These are phyloP conservation scores for Cryptococcus sp. DNA, from an alignment of 1,284 basidiomycete species.

Conservation along the genomic window DNA sequence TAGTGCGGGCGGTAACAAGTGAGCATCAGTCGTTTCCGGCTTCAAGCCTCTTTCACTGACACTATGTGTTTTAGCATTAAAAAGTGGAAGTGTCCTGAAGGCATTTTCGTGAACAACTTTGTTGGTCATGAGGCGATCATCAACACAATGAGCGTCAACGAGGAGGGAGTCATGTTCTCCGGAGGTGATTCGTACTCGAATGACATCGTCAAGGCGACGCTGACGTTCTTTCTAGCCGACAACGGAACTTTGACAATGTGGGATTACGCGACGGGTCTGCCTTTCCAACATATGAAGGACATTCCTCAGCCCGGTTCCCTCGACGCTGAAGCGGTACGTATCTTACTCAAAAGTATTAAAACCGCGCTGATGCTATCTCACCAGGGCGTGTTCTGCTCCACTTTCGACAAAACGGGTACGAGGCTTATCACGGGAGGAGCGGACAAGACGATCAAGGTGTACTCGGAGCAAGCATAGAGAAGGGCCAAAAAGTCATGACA, in stretches of 20 bases:
- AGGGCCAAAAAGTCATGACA: background rate
- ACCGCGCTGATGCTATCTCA: slow-evolving; percentile 4
- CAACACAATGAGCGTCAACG: slow-evolving; percentile 91
- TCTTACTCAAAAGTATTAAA: background rate
- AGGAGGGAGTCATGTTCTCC: slow-evolving; percentile 95
- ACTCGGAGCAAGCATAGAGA: slow-evolving; percentile 45
- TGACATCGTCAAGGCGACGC: background rate
- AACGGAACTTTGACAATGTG: slow-evolving; percentile 86
- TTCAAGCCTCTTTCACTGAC: background rate
- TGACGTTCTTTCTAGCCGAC: slow-evolving; percentile 61
- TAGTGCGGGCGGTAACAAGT: slow-evolving; percentile 91
- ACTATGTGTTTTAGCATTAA: slow-evolving; percentile 65
- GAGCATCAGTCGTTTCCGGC: slow-evolving; percentile 11
- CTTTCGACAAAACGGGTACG: slow-evolving; percentile 94
- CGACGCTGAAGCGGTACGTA: slow-evolving; percentile 85
- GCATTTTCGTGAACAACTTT: slow-evolving; percentile 93
- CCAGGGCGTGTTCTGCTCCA: slow-evolving; percentile 79
- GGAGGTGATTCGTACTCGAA: slow-evolving; percentile 66
- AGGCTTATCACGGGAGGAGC: slow-evolving; percentile 94
- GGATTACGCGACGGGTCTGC: slow-evolving; percentile 92
- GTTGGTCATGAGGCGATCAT: slow-evolving; percentile 95
- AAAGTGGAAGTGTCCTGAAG: slow-evolving; percentile 98
- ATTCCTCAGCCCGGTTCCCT: slow-evolving; percentile 95
- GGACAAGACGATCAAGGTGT: slow-evolving; percentile 92
- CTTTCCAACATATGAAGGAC: slow-evolving; percentile 93